These are phyloP conservation scores for Rubia peregrina DNA, from an alignment of 305 asterid species.

Conservation along the genomic window DNA sequence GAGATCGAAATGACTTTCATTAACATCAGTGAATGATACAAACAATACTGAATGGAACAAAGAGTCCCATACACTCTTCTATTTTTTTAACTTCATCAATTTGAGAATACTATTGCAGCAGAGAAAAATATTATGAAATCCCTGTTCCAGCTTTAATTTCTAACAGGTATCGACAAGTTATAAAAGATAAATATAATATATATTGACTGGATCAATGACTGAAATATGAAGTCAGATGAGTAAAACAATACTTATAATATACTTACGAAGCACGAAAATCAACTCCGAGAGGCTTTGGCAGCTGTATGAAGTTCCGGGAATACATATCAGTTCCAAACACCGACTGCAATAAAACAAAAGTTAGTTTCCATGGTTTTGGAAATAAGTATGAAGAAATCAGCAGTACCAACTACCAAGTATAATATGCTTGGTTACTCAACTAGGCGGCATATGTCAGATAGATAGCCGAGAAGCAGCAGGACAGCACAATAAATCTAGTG, in stretches of 20 bases:
- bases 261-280: conserved; percentile 98
- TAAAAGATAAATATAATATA: not conserved
- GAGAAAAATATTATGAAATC: not conserved
- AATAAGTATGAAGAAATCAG: not conserved
- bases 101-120: not conserved
- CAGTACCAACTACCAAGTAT: too few relatives aligned
- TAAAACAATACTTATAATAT: not conserved
- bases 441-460: too few relatives aligned
- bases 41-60: not conserved
- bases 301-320: conserved; percentile 71
- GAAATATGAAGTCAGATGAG: not conserved
- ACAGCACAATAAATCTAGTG: too few relatives aligned
- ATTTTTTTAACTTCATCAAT: not conserved
- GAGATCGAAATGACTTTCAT: not conserved
- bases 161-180: not conserved
- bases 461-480: too few relatives aligned
- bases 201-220: not conserved
- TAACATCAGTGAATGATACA: not conserved
- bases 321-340: conserved; percentile 88
- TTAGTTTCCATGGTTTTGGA: not conserved
- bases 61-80: not conserved
- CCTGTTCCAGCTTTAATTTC: not conserved
- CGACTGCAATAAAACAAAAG: conserved; percentile 41
- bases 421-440: too few relatives aligned
- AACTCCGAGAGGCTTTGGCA: conserved; percentile 89